Percentiles rank a stretch among this genome's conserved stretches.
These are phyloP conservation scores for Inga oerstediana DNA, from an alignment of 306 rosid genomes.

Conservation along the genomic window DNA sequence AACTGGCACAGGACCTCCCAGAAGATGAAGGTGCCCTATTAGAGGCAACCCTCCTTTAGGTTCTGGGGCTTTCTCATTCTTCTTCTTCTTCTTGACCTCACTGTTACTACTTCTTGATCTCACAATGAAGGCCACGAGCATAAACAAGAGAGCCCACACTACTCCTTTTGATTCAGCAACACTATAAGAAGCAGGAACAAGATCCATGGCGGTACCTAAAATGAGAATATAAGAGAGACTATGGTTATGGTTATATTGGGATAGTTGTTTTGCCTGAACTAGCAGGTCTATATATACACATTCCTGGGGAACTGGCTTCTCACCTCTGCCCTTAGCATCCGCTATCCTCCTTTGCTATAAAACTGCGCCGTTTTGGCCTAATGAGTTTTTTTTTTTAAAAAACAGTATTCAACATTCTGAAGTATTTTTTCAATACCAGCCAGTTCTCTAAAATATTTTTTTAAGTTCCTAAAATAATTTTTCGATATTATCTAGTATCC, in stretches of 20 bases:
- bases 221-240: background rate
- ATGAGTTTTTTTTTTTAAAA: too few species aligned
- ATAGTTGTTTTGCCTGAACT: background rate
- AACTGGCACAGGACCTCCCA: conserved; percentile 24
- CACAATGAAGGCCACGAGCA: conserved; percentile 2
- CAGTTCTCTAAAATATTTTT: too few species aligned
- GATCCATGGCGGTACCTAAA: conserved; percentile 30
- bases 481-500: too few species aligned
- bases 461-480: too few species aligned
- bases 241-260: background rate
- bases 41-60: conserved; percentile 44
- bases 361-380: too few species aligned
- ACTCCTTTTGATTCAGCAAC: background rate
- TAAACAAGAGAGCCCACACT: conserved; percentile 22
- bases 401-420: too few species aligned
- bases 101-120: background rate
- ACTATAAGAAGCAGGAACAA: background rate
- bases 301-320: too few species aligned
- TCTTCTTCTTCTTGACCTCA: background rate
- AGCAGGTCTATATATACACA: background rate
- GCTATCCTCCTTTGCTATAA: too few species aligned
- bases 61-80: conserved; percentile 30
- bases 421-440: too few species aligned
- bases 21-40: conserved; percentile 55
- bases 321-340: too few species aligned